These are phyloP conservation scores for Coprinopsis marcescibilis DNA, from an alignment of 768 basidiomycete genomes.

Conservation along the genomic window DNA sequence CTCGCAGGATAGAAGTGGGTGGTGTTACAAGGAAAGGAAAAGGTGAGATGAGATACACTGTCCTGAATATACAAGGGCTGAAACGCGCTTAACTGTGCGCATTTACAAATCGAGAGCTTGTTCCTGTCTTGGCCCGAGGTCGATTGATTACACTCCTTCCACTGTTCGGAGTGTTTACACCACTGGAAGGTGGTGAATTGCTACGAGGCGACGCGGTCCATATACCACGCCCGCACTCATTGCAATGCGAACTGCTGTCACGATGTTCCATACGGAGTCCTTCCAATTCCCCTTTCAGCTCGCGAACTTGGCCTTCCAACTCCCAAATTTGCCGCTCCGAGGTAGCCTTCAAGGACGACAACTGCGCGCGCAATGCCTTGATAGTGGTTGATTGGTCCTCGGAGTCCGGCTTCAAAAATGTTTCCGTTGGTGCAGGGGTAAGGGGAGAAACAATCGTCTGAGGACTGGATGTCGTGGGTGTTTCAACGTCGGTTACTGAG, in stretches of 20 bases:
- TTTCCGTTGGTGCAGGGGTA: constrained; percentile 15
- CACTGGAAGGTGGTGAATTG: constrained; percentile 1
- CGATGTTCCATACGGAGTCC: constrained; percentile 29
- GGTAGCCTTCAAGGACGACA: constrained; percentile 48
- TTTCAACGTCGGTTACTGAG: constrained; percentile 37
- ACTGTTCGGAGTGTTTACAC: constrained; percentile 13
- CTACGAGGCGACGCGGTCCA: constrained; percentile 22
- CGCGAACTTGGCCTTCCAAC: constrained; percentile 65
- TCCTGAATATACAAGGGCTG: constrained; percentile 1
- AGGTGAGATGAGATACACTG: neutral
- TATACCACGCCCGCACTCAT: constrained; percentile 59
- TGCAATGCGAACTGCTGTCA: constrained; percentile 25
- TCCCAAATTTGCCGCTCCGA: constrained; percentile 77
- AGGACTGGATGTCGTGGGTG: constrained; percentile 34
- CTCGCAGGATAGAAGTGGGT: neutral
- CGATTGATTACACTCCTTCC: constrained; percentile 48
- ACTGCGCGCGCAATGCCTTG: constrained; percentile 55
- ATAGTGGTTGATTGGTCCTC: constrained; percentile 27
- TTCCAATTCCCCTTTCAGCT: constrained; percentile 65
- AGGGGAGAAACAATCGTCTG: constrained; percentile 18
- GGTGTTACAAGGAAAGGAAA: constrained; percentile 3
- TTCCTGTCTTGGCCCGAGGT: constrained; percentile 64
- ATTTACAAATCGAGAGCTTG: constrained; percentile 55
- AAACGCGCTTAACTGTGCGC: constrained; percentile 28
- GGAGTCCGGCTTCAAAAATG: neutral